A percentile compares a stretch with the other conserved stretches of the same genome.
phyloP scores from a whole-genome alignment of 306 rosid species.

The Quercus bicolor region DNA sequence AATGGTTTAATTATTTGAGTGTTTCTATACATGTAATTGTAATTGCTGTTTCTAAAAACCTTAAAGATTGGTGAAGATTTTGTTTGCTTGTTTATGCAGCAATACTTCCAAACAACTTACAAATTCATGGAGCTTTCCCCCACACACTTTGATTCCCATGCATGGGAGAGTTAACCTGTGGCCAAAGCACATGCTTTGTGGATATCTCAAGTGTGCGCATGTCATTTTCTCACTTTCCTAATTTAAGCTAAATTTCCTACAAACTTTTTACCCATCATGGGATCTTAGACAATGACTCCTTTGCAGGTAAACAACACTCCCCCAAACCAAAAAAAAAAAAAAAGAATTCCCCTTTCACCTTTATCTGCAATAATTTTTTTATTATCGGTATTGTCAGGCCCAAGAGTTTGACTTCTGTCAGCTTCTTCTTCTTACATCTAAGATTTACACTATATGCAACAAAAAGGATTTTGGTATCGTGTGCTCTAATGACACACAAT shows the following conservation, averaged over 20 bases:
- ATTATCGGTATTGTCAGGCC: background rate
- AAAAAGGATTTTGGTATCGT: too few relatives aligned
- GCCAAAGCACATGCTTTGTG: constrained; percentile 88
- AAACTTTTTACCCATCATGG: background rate
- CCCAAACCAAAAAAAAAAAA: background rate
- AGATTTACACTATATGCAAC: background rate
- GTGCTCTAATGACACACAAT: too few relatives aligned
- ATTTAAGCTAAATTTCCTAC: background rate
- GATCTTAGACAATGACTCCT: background rate
- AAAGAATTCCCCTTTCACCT: background rate
- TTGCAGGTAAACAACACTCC: background rate
- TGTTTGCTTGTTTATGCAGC: constrained; percentile 37
- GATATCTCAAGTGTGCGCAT: constrained; percentile 66
- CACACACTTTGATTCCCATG: constrained; percentile 73
- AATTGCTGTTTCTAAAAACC: background rate
- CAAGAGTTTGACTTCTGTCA: background rate
- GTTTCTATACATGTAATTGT: too few relatives aligned
- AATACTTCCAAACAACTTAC: constrained; percentile 72
- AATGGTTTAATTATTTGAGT: too few relatives aligned
- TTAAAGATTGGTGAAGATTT: background rate
- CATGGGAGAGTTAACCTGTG: constrained; percentile 89
- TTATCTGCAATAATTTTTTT: background rate
- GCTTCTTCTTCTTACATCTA: background rate
- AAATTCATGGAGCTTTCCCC: constrained; percentile 73
- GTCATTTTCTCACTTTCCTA: background rate